phyloP scores from a whole-genome alignment of 192 early-diverging fungal species.

The Mortierella hygrophila region DNA sequence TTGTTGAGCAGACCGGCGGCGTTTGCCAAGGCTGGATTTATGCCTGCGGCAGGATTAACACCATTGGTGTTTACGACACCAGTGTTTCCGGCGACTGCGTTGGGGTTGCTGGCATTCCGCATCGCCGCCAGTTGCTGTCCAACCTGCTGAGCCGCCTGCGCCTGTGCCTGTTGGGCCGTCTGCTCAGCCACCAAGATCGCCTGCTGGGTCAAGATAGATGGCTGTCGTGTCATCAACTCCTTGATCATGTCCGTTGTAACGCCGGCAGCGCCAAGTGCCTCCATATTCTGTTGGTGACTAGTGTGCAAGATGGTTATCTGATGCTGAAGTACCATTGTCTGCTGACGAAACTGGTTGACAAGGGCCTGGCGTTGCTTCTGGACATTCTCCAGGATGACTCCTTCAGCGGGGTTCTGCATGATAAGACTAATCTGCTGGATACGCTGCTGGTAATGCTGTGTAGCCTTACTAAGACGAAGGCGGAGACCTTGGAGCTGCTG shows the following conservation, averaged over 20 bases:
- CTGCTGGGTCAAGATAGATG: constrained; percentile 23
- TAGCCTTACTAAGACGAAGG: constrained; percentile 8
- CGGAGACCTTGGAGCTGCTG: constrained; percentile 31
- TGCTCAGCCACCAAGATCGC: constrained; percentile 21
- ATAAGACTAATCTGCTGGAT: constrained; percentile 16
- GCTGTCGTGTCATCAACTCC: constrained; percentile 36
- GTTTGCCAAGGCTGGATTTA: neutral
- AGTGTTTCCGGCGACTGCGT: neutral
- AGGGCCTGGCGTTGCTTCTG: constrained; percentile 28
- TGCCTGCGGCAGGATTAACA: neutral
- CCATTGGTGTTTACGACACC: neutral
- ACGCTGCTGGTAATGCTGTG: constrained; percentile 25
- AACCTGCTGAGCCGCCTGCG: constrained; percentile 30
- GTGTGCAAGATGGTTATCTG: constrained; percentile 17
- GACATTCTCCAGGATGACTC: neutral
- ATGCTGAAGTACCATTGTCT: constrained; percentile 35
- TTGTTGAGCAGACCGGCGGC: constrained; percentile 12
- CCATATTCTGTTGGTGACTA: constrained; percentile 39
- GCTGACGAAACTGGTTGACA: constrained; percentile 15
- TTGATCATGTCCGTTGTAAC: constrained; percentile 51
- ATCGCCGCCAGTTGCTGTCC: constrained; percentile 8
- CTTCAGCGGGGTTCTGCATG: constrained; percentile 26
- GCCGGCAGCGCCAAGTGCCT: constrained; percentile 24
- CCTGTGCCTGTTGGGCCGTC: constrained; percentile 17
- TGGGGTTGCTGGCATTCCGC: constrained; percentile 16